phyloP scores from a whole-genome alignment of 352 stramenopile species.

The Globisporangium radiosum region DNA sequence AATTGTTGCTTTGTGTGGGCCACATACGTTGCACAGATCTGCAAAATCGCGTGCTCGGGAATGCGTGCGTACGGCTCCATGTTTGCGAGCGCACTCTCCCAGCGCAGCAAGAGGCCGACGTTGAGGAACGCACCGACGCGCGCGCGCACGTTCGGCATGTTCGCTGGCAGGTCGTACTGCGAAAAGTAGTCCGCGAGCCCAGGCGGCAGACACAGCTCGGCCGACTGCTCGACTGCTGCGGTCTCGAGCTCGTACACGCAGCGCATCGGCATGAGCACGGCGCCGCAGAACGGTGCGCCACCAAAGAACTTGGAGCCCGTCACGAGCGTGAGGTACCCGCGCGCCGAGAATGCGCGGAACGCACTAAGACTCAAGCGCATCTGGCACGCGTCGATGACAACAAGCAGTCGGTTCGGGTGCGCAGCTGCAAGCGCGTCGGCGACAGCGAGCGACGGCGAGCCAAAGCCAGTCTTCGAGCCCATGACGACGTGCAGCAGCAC shows the following conservation, averaged over 20 bases:
- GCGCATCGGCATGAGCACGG: slow-evolving; percentile 70
- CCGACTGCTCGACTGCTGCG: slow-evolving; percentile 41
- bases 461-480: slow-evolving; percentile 83
- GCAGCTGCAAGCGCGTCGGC: slow-evolving; percentile 42
- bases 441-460: slow-evolving; percentile 60
- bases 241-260: slow-evolving; percentile 79
- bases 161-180: slow-evolving; percentile 59
- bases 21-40: slow-evolving; percentile 62
- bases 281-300: slow-evolving; percentile 80
- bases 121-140: slow-evolving; percentile 62
- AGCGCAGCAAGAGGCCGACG: slow-evolving; percentile 69
- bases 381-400: slow-evolving; percentile 86
- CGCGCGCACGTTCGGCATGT: slow-evolving; percentile 57
- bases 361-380: slow-evolving; percentile 63
- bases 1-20: slow-evolving; percentile 39
- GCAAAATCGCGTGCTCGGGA: slow-evolving; percentile 28
- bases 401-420: slow-evolving; percentile 66
- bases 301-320: slow-evolving; percentile 88
- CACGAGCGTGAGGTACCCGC: slow-evolving; percentile 68
- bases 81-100: slow-evolving; percentile 70
- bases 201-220: slow-evolving; percentile 54
- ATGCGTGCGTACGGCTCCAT: slow-evolving; percentile 78
- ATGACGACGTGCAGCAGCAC: slow-evolving; percentile 83
- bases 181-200: slow-evolving; percentile 84
- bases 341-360: slow-evolving; percentile 55